Base-by-base conservation (phyloP, 768 basidiomycete genomes). In the Suillus luteus region DNA sequence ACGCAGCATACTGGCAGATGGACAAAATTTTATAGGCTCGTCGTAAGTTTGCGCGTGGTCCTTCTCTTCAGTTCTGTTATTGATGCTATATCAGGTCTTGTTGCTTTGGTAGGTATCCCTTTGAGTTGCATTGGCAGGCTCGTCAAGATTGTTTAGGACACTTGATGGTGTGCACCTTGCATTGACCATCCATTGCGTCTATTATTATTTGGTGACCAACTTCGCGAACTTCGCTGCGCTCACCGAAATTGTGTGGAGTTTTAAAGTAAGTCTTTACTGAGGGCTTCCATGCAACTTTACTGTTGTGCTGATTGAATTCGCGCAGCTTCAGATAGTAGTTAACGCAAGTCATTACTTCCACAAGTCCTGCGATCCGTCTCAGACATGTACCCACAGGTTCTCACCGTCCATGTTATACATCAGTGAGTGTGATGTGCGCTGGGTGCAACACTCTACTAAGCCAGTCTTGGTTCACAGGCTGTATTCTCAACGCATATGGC, bases 201-300 rank as follows among this genome's bases (percentile, higher is more conserved):
- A 81, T 65, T 74, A 69, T 66, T 80, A 78, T 68, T 60, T 77
- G 44, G 72, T 81, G 48, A 69, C 67, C 11, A 79, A 76, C 48
- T 78, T 72, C 57, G 69, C 60, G 37, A 76, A 78, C 60, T 70
- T 75, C 2, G 1, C 51, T 6, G 68, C 67, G 24, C 60, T 79
- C 37, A 55, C 69, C 5, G 66, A 57, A 3, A 71, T 76, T 2
- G 75, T 69, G 22, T 78, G 78, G 79, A 31, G 44, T 27, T 49
- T 63, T 14, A 37, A 12, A 57, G 61, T 62, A 19, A 38, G 61
- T 55, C 3, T 12, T 12, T 38, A 58, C 27, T 19, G 38, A 17
- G 5, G 9, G 10, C 24, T 12, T 58, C 24, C 10, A 1, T 9
- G 4, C 15, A 27, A 24, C 5, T 9, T 10, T 27, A 41, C 38